These are phyloP conservation scores for Dalbergia cochinchinensis DNA, from an alignment of 306 rosid species.

Conservation along the genomic window DNA sequence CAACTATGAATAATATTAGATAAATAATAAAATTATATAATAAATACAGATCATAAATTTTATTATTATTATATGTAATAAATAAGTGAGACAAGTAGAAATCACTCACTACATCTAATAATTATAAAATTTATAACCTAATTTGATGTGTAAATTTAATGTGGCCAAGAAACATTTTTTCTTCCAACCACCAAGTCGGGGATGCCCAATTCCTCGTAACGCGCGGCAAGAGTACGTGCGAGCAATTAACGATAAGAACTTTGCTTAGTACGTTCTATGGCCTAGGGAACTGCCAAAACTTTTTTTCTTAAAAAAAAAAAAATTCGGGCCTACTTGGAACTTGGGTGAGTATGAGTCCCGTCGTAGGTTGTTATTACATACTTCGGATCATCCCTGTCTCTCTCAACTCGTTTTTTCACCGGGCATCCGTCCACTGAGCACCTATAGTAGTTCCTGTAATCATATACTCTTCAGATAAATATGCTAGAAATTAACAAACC, in stretches of 20 bases:
- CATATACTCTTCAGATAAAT: not conserved
- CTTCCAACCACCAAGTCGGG: too few relatives aligned
- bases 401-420: constrained; percentile 89
- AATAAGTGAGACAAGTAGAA: too few relatives aligned
- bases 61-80: too few relatives aligned
- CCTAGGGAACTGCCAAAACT: not conserved
- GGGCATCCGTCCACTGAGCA: constrained; percentile 82
- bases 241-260: not conserved
- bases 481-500: not conserved
- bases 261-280: not conserved
- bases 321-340: not conserved
- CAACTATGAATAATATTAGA: too few relatives aligned
- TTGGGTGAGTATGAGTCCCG: constrained; percentile 77
- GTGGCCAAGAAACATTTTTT: too few relatives aligned
- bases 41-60: too few relatives aligned
- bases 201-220: not conserved
- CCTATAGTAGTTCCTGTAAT: constrained; percentile 80
- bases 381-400: constrained; percentile 73
- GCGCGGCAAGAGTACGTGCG: not conserved
- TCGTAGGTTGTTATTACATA: constrained; percentile 86
- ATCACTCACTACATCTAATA: too few relatives aligned
- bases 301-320: too few relatives aligned
- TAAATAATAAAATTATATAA: too few relatives aligned
- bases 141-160: too few relatives aligned
- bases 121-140: too few relatives aligned